Evolutionary conservation across 106 monocot species (phyloP), one percentile per base, ranked within the genome.

Genomic region (Dactylorhiza incarnata): DNA sequence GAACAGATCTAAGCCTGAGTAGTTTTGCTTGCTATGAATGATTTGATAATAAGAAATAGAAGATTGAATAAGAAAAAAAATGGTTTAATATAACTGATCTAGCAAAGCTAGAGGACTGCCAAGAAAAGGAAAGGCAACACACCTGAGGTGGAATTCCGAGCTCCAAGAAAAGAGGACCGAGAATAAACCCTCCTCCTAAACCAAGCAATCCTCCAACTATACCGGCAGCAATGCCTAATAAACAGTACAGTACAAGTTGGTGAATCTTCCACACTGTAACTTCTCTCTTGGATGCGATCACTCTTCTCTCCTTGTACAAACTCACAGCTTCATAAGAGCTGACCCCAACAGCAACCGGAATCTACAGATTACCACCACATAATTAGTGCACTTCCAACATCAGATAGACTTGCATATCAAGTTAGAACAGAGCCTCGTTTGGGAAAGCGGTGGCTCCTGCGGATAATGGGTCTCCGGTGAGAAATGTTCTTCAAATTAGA

Each of bases 341-440:
- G 49, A 93, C 95, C 7, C 88, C 87, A 24, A 88, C 73, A 49
- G 95, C 67, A 58, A 95, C 89, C 58, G 95, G 95, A 49, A 95
- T 80, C 95, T 95, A 75, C 75, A 80, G 61, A 46, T 22, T 45
- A 66, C 11, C 5, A 74, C 13, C 69, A 19, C 26, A 43, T 54
- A 54, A 24, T 50, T 25, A 10, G 10, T 43, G 7, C 17, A 70
- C 16, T 9, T 29, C 9, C 19, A 74, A 70, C 5, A 16, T 51
- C 45, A 52, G 25, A 1, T n/a, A 22, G 15, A 56, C 19, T 11
- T 22, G 1, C 3, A 52, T 14, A 15, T 9, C 29, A 29, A 10
- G 29, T 12, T 12, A 29, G 29, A 49, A 17, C 37, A 20, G 12
- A 37, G 37, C 37, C 37, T 2, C 37, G 37, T 37, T 3, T 37